Evolutionary conservation across 768 basidiomycete genomes (phyloP), one percentile per base, ranked within the genome.

Genomic region (Lanmaoa rubissima): DNA sequence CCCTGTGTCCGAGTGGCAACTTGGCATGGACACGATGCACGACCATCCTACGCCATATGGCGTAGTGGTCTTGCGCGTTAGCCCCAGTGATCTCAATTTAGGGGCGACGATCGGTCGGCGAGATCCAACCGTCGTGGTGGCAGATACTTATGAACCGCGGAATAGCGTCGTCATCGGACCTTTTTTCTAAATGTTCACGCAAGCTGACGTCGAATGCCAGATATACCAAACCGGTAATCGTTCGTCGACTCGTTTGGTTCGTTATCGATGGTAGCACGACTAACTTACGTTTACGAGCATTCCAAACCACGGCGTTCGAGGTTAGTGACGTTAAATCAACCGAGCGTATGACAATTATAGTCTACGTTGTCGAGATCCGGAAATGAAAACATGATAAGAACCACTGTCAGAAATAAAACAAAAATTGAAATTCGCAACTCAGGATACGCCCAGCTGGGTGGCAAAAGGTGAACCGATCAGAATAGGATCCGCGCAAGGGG

Each of bases 311-410:
- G n/a, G 44, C 43, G 31, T 48, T 60, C 55, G 45, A 48, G 47
- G 51, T 45, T 51, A 28, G 48, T 61, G 48, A 56, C 55, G 55
- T 62, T 50, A 58, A 45, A 60, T 43, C 51, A 51, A 60, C 40
- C 59, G 52, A 54, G 17, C 54, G 45, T 28, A 57, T 44, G 44
- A 54, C 38, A 59, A 45, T 60, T 57, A 53, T 53, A 17, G 19
- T 39, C 46, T 41, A 35, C 41, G 32, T 39, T 26, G 47, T 62
- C 58, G 52, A 57, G 40, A 51, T 55, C 48, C 63, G 66, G 68
- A 65, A 57, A 70, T 67, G 69, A 62, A 61, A 21, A 46, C 34
- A 35, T 17, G 43, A 58, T 43, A 59, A 54, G 52, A 31, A 40
- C 45, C 34, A 40, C 31, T 1, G 39, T 11, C 17, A 52, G 40